Percentiles rank a stretch among this genome's conserved stretches.
These are phyloP conservation scores for Coemansia sp. DNA, from an alignment of 192 early-diverging fungal species.

Conservation along the genomic window DNA sequence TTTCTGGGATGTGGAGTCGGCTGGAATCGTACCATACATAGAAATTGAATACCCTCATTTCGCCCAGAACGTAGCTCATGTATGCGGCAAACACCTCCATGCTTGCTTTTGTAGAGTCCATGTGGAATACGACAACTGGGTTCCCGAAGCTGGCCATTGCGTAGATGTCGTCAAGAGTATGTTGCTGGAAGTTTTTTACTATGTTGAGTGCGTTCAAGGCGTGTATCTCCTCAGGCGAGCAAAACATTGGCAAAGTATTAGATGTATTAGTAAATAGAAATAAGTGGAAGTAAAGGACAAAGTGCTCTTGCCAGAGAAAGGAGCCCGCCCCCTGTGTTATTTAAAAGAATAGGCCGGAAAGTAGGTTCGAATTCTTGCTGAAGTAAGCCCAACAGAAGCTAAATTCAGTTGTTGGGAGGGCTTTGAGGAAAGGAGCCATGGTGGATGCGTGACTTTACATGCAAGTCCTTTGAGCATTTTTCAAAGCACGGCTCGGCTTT, in stretches of 20 bases:
- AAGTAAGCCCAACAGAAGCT: too few relatives aligned
- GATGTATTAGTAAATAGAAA: background rate
- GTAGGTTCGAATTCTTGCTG: too few relatives aligned
- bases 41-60: conserved; percentile 1
- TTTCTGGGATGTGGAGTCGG: background rate
- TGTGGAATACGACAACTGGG: background rate
- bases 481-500: too few relatives aligned
- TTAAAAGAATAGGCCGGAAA: too few relatives aligned
- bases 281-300: background rate
- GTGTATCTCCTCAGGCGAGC: background rate
- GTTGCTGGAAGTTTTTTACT: background rate
- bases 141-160: background rate
- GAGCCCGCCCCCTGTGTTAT: too few relatives aligned
- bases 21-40: conserved; percentile 5
- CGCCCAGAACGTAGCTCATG: background rate
- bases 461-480: too few relatives aligned
- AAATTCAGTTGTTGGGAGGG: too few relatives aligned
- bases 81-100: background rate
- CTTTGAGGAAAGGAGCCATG: too few relatives aligned
- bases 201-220: background rate
- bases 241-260: background rate
- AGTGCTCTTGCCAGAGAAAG: background rate
- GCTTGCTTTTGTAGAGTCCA: background rate
- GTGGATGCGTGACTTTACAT: too few relatives aligned
- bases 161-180: background rate